A percentile compares a stretch with the other conserved stretches of the same genome.
These are phyloP conservation scores for Heterobasidion parviporum DNA, from an alignment of 1,284 basidiomycete species.

Conservation along the genomic window DNA sequence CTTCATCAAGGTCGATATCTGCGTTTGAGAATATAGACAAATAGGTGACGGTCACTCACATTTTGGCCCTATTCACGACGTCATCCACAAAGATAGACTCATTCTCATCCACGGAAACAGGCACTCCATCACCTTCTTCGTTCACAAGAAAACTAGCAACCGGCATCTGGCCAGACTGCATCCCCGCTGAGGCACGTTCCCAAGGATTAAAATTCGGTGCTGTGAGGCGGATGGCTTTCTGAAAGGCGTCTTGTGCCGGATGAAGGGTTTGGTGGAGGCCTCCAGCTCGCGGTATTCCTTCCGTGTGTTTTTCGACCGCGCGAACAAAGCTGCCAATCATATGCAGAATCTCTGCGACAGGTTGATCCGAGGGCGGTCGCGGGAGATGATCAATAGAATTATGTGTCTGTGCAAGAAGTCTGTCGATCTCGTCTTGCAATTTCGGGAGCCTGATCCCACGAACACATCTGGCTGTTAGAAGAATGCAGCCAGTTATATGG, in stretches of 20 bases:
- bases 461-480: no score
- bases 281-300: constrained; percentile 40
- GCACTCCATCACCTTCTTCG: constrained; percentile 18
- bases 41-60: constrained; percentile 26
- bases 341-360: constrained; percentile 43
- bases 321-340: constrained; percentile 37
- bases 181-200: constrained; percentile 1
- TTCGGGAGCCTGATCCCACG: constrained; percentile 44
- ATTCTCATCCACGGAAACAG: constrained; percentile 1
- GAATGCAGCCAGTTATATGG: neutral
- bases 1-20: constrained; percentile 24
- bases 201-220: constrained; percentile 42
- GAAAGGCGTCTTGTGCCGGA: constrained; percentile 39
- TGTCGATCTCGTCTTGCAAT: constrained; percentile 43
- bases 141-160: constrained; percentile 31
- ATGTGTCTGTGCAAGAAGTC: constrained; percentile 32
- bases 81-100: constrained; percentile 46
- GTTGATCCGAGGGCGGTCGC: constrained; percentile 42
- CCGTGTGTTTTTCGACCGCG: constrained; percentile 35
- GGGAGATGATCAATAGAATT: constrained; percentile 34
- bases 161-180: constrained; percentile 5
- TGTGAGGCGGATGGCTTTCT: constrained; percentile 36
- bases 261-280: constrained; percentile 49
- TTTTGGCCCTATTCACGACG: constrained; percentile 36
- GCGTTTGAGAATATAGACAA: neutral